A percentile compares a stretch with the other conserved stretches of the same genome.
Conservation (phyloP, 2,329 filamentous ascomycete species). For the Epichloe gansuensis region DNA sequence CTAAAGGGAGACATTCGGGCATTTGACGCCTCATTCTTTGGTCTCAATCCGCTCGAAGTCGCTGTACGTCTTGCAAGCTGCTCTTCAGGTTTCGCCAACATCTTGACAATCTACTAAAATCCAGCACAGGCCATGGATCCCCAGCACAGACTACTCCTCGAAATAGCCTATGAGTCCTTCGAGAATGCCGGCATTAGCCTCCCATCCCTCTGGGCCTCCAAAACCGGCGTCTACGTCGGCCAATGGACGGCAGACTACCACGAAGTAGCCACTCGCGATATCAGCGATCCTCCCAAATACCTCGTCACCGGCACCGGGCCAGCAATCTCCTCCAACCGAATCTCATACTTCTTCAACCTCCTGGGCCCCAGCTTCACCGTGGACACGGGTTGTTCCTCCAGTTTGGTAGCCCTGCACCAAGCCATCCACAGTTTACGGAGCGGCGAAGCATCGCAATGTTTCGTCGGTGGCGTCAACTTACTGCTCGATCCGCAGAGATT, state of each 20-base stretch:
- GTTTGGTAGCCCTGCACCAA: constrained; percentile 32
- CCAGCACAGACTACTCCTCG: constrained; percentile 16
- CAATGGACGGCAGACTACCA: neutral
- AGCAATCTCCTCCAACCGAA: constrained; percentile 6
- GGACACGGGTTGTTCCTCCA: constrained; percentile 36
- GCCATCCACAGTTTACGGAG: constrained; percentile 14
- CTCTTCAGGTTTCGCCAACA: constrained; percentile 4
- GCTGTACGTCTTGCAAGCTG: constrained; percentile 12
- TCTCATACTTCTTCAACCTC: constrained; percentile 9
- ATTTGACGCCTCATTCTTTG: constrained; percentile 16
- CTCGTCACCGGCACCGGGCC: constrained; percentile 1
- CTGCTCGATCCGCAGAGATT: constrained; percentile 13
- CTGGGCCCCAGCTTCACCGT: constrained; percentile 12
- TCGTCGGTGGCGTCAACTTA: constrained; percentile 18
- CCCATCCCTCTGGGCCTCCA: constrained; percentile 13
- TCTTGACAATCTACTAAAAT: too few relatives aligned
- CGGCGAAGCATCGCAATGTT: constrained; percentile 4
- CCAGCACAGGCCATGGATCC: constrained; percentile 11
- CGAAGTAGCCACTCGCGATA: neutral
- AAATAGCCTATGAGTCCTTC: constrained; percentile 16
- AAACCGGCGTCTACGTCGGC: constrained; percentile 26
- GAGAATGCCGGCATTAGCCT: constrained; percentile 21
- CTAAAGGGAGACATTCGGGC: constrained; percentile 12
- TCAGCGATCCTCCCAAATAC: neutral
- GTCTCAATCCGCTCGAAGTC: constrained; percentile 10